Evolutionary conservation across 2,329 filamentous ascomycete genomes (phyloP), one percentile per base, ranked within the genome.

Genomic region (Fusarium globosum): DNA sequence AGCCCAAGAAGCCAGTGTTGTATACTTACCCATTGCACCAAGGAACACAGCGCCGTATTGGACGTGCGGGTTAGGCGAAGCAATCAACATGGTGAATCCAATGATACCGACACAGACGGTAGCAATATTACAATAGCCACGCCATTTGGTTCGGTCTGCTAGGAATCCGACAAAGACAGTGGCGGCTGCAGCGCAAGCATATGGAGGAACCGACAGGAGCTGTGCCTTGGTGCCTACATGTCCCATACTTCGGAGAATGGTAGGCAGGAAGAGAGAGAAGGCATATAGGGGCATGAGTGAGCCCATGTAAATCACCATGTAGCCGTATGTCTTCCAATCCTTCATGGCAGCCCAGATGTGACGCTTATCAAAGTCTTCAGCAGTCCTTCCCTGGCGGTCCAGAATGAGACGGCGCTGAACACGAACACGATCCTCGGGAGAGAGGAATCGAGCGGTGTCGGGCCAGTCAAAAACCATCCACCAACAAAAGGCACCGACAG

Each of bases 391-490:
- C 80, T 95, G 93, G 72, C 92, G 85, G 79, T 95, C 93, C 14
- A 85, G 83, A 64, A 89, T 89, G 30, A 96, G 85, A 6, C 94
- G 88, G 15, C 90, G 87, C 23, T 94, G 82, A 0, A 96, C 92
- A 21, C 93, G 88, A 9, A 85, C 84, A 16, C 92, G 90, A 74
- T 96, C 93, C 4, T 87, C 86, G 0, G 87, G 85, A 0, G 88
- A 88, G 9, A 96, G 86, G 79, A 95, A 96, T 0, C 79, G 87
- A 11, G 93, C 93, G 52, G 91, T 87, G 72, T 94, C 92, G 0
- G 94, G 94, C 80, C 94, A 96, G 78, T 96, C 93, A 75, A 93
- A 89, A 6, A 95, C 92, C 82, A 92, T 86, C 89, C 90, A 94
- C 83, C 91, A 94, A 11, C 89, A 91, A 2, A 85, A 81, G 9